A percentile compares a stretch with the other conserved stretches of the same genome.
Evolutionary conservation across 2,329 filamentous ascomycete species (phyloP).

Genomic region (Arachnomyces sp.): DNA sequence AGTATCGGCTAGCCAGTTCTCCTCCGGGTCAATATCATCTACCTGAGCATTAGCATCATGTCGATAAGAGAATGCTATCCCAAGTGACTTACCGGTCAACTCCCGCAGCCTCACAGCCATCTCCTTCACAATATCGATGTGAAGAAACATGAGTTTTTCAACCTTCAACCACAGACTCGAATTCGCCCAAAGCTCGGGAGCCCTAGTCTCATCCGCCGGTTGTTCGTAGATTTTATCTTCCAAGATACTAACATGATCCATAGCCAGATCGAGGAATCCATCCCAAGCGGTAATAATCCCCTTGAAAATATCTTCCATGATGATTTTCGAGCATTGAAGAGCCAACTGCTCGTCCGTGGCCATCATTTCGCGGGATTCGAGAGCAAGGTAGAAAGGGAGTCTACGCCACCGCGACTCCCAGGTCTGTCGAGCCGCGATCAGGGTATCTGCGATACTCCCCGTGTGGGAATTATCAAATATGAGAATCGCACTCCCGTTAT

Average conservation of each 20-base stretch:
- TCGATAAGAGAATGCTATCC: conserved; percentile 5
- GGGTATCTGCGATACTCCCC: conserved; percentile 39
- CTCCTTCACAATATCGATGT: conserved; percentile 41
- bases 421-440: conserved; percentile 43
- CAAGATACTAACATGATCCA: conserved; percentile 43
- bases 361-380: conserved; percentile 29
- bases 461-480: conserved; percentile 46
- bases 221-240: conserved; percentile 47
- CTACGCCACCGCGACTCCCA: conserved; percentile 47
- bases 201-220: conserved; percentile 45
- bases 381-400: conserved; percentile 42
- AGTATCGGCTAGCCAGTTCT: conserved; percentile 33
- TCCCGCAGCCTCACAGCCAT: conserved; percentile 37
- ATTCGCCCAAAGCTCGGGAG: conserved; percentile 46
- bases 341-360: conserved; percentile 36
- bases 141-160: conserved; percentile 44
- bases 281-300: conserved; percentile 39
- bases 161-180: conserved; percentile 44
- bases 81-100: conserved; percentile 21
- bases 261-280: conserved; percentile 36
- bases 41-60: conserved; percentile 4
- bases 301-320: conserved; percentile 43
- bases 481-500: conserved; percentile 45
- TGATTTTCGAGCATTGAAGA: conserved; percentile 43
- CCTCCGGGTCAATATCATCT: conserved; percentile 21